Evolutionary conservation across 208 protist genomes (phyloP).

Genomic region (Spongospora subterranea): DNA sequence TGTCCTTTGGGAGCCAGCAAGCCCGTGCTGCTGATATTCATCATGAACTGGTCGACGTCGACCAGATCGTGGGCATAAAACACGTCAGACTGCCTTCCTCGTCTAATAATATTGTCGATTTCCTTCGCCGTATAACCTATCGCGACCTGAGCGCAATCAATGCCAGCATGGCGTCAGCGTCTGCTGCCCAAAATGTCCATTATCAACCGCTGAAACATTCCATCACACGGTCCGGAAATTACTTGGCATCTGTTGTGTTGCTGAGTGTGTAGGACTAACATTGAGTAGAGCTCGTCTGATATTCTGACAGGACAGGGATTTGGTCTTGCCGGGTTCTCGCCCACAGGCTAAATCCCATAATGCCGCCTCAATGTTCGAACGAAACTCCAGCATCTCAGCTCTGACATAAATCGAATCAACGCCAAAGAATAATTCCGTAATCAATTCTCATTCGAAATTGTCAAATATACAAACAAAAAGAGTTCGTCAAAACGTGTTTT

Average conservation of each 20-base stretch:
- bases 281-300: background rate
- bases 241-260: background rate
- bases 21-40: background rate
- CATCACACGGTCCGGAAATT: no score
- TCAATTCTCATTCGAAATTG: background rate
- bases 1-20: background rate
- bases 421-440: no score
- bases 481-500: no score
- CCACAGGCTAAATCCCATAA: background rate
- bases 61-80: background rate
- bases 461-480: no score
- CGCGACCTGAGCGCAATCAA: background rate
- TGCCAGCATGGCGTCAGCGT: no score
- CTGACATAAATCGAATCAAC: no score
- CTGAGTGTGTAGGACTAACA: background rate
- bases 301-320: background rate
- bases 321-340: background rate
- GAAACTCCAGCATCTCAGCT: background rate
- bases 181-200: no score
- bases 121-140: background rate
- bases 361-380: background rate
- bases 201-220: no score
- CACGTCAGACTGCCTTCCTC: background rate
- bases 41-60: background rate
- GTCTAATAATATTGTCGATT: background rate